Evolutionary conservation across 164 flowering plant genomes (phyloP).

Genomic region (Vitis amurensis): DNA sequence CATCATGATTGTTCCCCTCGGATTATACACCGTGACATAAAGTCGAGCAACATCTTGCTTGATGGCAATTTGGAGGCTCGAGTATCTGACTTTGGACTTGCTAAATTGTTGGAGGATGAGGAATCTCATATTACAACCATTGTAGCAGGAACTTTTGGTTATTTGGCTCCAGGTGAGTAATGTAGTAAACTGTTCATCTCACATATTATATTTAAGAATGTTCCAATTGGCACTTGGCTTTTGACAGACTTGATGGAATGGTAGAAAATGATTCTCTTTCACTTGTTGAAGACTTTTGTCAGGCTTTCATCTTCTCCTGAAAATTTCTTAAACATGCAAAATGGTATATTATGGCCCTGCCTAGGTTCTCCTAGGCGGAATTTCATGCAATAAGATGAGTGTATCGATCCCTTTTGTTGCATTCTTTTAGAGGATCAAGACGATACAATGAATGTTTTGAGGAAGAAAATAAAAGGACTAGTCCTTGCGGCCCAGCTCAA

Average conservation of each 20-base stretch:
- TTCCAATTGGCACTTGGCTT: neutral
- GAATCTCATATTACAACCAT: slow-evolving; percentile 97
- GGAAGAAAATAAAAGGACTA: neutral
- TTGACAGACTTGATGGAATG: neutral
- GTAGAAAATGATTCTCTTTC: neutral
- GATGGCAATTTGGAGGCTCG: slow-evolving; percentile 95
- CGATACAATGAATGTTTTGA: neutral
- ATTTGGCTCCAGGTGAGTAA: slow-evolving; percentile 90
- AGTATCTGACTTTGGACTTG: slow-evolving; percentile 97
- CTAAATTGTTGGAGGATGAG: slow-evolving; percentile 91
- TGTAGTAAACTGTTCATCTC: neutral
- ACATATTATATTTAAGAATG: too few relatives aligned
- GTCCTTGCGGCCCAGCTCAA: neutral
- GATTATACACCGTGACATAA: slow-evolving; percentile 95
- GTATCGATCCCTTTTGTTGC: neutral
- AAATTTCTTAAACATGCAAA: neutral
- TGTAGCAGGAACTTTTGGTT: slow-evolving; percentile 98
- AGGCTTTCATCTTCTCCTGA: too few relatives aligned
- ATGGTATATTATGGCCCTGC: neutral
- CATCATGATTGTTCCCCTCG: slow-evolving; percentile 99
- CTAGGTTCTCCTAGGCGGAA: neutral
- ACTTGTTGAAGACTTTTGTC: neutral
- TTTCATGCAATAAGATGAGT: too few relatives aligned
- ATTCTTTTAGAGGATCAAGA: neutral
- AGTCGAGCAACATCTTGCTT: slow-evolving; percentile 95